Conservation (phyloP, 2,329 filamentous ascomycete species). For the Arachnopeziza araneosa region DNA sequence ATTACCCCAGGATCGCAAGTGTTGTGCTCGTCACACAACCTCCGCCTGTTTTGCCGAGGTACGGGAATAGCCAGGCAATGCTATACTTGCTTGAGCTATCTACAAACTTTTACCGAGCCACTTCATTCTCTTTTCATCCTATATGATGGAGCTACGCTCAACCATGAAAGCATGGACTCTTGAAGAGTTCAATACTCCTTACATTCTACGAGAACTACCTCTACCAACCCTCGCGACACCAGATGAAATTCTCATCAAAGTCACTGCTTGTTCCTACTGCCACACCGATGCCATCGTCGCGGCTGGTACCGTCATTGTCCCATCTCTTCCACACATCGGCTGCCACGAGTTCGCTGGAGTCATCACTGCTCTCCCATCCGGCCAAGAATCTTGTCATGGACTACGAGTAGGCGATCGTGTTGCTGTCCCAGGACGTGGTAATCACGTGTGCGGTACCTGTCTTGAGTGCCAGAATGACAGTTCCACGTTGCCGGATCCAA, state of each 20-base stretch:
- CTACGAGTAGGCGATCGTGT: constrained; percentile 27
- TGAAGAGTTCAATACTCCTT: constrained; percentile 45
- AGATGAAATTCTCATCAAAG: constrained; percentile 48
- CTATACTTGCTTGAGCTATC: background rate
- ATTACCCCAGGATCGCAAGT: background rate
- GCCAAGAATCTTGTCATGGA: background rate
- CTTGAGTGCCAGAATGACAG: constrained; percentile 40
- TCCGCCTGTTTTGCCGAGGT: background rate
- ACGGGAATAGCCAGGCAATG: background rate
- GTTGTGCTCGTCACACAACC: background rate
- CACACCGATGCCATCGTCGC: constrained; percentile 56
- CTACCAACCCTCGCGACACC: constrained; percentile 34
- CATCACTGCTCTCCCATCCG: constrained; percentile 18
- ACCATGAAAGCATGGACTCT: background rate
- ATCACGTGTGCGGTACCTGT: constrained; percentile 48
- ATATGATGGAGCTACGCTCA: background rate
- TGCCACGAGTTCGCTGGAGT: constrained; percentile 34
- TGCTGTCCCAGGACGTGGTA: constrained; percentile 28
- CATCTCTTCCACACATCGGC: constrained; percentile 44
- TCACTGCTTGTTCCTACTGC: constrained; percentile 53
- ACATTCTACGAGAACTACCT: constrained; percentile 47
- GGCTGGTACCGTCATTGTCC: constrained; percentile 40
- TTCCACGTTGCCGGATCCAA: constrained; percentile 24
- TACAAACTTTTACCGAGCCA: too few species aligned
- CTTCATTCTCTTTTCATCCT: background rate